Evolutionary conservation across 106 monocot species (phyloP), one percentile per base, ranked within the genome.

Genomic region (Platanthera guangdongensis): DNA sequence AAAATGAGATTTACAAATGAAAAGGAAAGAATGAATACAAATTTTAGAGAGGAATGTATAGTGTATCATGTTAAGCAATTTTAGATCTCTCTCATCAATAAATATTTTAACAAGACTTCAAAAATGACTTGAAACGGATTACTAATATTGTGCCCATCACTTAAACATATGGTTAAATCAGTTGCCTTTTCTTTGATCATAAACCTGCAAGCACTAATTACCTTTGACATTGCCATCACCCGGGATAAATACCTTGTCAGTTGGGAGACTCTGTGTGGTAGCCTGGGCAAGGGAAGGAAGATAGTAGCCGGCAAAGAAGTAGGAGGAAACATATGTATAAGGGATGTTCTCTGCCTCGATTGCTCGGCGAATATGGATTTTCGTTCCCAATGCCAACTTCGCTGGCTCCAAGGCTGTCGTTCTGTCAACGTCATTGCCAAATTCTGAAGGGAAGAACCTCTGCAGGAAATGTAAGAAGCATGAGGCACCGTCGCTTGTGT

Each of bases 221-320:
- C 87, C 87, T 78, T 80, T 87, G 21, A 63, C 3, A 74, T 74
- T 87, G 18, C 90, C 84, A 76, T 90, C 90, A 16, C 90, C 90
- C 4, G 85, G 30, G 76, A 90, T 85, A 52, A 62, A 18, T 21
- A 83, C 73, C 52, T 81, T 85, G 19, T 87, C 90, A 0, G 77
- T 81, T 4, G 87, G 90, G 25, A 75, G 80, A 5, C 72, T 78
- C 6, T 11, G 7, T 12, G 30, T 63, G 0, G 63, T 77, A 0
- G 47, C 47, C 30, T 87, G 90, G 3, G 52, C 82, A 16, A 90
- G 48, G 4, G 70, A 79, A 3, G 85, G 81, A 28, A 90, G 77
- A 51, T 51, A 75, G 60, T 81, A 90, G 3, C 87, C 79, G 1
- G 90, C 83, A 19, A 82, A 87, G 77, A 47, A 85, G 68, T 83